Evolutionary conservation across 768 basidiomycete genomes (phyloP).

Genomic region (Tricholoma matsutake): DNA sequence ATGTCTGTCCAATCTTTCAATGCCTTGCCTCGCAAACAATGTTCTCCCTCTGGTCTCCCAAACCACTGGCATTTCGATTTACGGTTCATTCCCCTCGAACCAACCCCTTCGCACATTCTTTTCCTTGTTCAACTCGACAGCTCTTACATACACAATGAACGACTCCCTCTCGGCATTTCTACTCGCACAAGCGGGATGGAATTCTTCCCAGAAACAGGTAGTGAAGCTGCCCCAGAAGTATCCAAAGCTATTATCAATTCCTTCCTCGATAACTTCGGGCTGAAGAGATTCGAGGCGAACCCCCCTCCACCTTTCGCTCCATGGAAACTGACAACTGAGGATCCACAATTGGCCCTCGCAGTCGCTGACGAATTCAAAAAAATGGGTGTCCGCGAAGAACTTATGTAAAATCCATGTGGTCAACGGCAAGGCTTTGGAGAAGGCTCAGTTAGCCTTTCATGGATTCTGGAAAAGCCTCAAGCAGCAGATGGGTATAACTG

Average conservation of each 20-base stretch:
- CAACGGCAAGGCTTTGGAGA: background rate
- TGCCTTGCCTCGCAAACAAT: slow-evolving; percentile 17
- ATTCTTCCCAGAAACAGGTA: slow-evolving; percentile 31
- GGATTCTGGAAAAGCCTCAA: slow-evolving; percentile 6
- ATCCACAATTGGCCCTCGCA: slow-evolving; percentile 20
- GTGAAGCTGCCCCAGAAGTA: slow-evolving; percentile 28
- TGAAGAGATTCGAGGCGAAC: background rate
- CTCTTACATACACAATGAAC: slow-evolving; percentile 21
- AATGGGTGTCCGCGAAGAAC: slow-evolving; percentile 21
- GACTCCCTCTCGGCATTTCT: slow-evolving; percentile 18
- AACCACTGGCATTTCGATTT: slow-evolving; percentile 36
- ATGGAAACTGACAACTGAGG: slow-evolving; percentile 25
- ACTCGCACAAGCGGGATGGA: slow-evolving; percentile 10
- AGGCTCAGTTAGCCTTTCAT: slow-evolving; percentile 7
- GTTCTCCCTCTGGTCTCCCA: slow-evolving; percentile 18
- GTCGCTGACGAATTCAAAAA: slow-evolving; percentile 27
- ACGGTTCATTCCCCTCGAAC: slow-evolving; percentile 32
- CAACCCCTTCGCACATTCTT: slow-evolving; percentile 27
- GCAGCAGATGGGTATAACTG: slow-evolving; percentile 3
- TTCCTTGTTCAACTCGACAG: slow-evolving; percentile 28
- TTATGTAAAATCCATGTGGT: slow-evolving; percentile 24
- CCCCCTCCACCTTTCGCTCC: slow-evolving; percentile 12
- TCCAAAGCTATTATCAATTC: slow-evolving; percentile 26
- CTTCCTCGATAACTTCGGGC: slow-evolving; percentile 18
- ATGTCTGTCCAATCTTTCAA: slow-evolving; percentile 23